Evolutionary conservation across 148 eudicot genomes (phyloP), one percentile per base, ranked within the genome.

Genomic region (Amaranthus cruentus): DNA sequence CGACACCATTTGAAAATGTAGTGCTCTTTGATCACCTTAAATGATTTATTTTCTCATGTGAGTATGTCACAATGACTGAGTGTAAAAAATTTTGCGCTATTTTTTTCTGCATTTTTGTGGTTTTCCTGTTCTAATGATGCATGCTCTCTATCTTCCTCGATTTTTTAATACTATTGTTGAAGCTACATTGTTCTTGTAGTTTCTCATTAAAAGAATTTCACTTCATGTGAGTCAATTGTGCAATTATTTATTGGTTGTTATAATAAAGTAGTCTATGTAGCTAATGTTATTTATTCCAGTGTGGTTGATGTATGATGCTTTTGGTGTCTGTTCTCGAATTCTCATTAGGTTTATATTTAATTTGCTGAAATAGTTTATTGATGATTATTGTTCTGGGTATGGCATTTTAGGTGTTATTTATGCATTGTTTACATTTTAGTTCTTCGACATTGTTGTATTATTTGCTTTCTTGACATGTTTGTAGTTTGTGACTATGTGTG

Each of bases 401-500:
- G 14, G 6, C 47, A 12, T 28, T 28, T 28, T 28, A 28, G 38
- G 38, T 28, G 38, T 28, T 28, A 28, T 28, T 28, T 28, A 28
- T 28, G 38, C 38, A 28, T 28, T 28, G 38, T 28, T 28, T 28
- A 28, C 38, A 28, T 28, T 28, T 28, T 28, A 28, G 38, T 53
- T 21, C 76, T 6, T 58, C 21, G 3, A 70, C 55, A 1, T 44
- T 43, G 10, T 42, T 21, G 13, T 68, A 47, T n/a, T 54, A 6
- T 10, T 51, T 47, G 2, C 38, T 28, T 28, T 28, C 38, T 28
- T 62, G 58, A 65, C 48, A 44, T 6, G 66, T 60, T 71, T 7
- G 44, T 42, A 15, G 3, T 52, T 78, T 53, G 51, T 11, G 69
- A 13, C 60, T 46, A 64, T 43, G 43, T 60, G 15, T 71, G 71